Base-by-base conservation (phyloP, 2,329 filamentous ascomycete genomes). In the Blumeria graminis region DNA sequence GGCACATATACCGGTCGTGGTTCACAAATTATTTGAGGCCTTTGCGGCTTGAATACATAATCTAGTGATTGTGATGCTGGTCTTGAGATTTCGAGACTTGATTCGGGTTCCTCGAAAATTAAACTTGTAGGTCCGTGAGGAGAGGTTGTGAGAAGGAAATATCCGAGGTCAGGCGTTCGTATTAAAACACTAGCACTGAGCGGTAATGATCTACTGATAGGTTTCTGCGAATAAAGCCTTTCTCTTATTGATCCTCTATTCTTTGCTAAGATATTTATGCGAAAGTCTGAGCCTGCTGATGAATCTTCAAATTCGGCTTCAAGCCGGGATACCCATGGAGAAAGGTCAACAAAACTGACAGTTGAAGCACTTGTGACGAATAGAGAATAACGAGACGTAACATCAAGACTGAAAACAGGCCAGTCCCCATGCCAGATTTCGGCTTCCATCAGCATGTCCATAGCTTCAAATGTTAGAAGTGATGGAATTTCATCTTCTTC, bases 1-100 rank as follows among this genome's bases (percentile, higher is more conserved):
- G 80, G 74, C 62, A 81, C 76, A 69, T 82, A 86, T 1, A 77
- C 71, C 45, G 78, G 81, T 43, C 84, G 77, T n/a, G 78, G 76
- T 62, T 80, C 76, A 63, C 74, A 79, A 52, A 78, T 73, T 55
- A 75, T 71, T 56, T 74, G 66, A 28, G 72, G 74, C 46, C 72
- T 68, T 60, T 71, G 71, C 6, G 66, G 66, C 54, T 71, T 70
- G 16, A 70, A 66, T 56, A 69, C 69, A 9, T 68, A 64, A 1
- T 73, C 70, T 51, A 33, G 28, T 16, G 71, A 73, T 53, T 71
- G 71, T 13, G 70, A 56, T 51, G 68, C 56, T 62, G 68, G n/a
- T 71, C 70, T 35, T 65, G 64, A 51, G 34, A 74, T 68, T 36
- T 76, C 73, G 11, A 72, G 68, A 13, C 60, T 56, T 76, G 78